Percentiles rank a stretch among this genome's conserved stretches.
These are phyloP conservation scores for Pseudopithomyces maydicus DNA, from an alignment of 2,329 filamentous ascomycete species.

Conservation along the genomic window DNA sequence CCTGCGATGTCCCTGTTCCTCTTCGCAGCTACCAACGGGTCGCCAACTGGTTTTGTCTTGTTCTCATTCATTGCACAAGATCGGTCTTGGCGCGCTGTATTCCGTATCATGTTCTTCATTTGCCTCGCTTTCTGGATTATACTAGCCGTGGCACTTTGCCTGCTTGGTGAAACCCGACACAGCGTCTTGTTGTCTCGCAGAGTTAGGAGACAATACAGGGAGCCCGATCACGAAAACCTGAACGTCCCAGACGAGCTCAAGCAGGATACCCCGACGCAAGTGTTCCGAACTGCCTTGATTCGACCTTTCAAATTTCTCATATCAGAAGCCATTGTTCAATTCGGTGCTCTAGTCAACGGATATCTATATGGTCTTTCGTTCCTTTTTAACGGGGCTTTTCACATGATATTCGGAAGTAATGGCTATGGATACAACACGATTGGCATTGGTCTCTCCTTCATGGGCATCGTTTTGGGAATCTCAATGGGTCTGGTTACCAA, in stretches of 20 bases:
- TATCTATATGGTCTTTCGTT: conserved; percentile 57
- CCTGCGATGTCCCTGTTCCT: conserved; percentile 51
- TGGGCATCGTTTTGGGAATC: conserved; percentile 49
- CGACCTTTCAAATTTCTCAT: conserved; percentile 55
- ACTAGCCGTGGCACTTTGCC: conserved; percentile 44
- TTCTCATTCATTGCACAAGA: conserved; percentile 53
- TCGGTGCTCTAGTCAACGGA: conserved; percentile 56
- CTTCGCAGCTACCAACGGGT: conserved; percentile 55
- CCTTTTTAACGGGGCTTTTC: conserved; percentile 56
- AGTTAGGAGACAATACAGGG: conserved; percentile 35
- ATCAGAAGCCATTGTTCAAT: conserved; percentile 55
- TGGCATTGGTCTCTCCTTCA: conserved; percentile 49
- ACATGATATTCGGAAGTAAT: conserved; percentile 53
- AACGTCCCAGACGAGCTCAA: conserved; percentile 47
- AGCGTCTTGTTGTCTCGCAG: conserved; percentile 49
- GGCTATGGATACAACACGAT: conserved; percentile 51
- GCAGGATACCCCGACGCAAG: conserved; percentile 42
- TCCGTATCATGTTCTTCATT: conserved; percentile 54
- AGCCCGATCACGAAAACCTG: conserved; percentile 29
- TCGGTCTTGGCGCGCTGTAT: conserved; percentile 50
- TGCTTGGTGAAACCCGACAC: conserved; percentile 52
- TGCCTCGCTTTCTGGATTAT: conserved; percentile 52
- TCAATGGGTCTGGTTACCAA: conserved; percentile 51
- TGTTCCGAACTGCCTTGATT: conserved; percentile 50
- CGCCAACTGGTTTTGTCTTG: conserved; percentile 53